Base-by-base conservation (phyloP, 169 alveolate species). In the Cryptosporidium felis region DNA sequence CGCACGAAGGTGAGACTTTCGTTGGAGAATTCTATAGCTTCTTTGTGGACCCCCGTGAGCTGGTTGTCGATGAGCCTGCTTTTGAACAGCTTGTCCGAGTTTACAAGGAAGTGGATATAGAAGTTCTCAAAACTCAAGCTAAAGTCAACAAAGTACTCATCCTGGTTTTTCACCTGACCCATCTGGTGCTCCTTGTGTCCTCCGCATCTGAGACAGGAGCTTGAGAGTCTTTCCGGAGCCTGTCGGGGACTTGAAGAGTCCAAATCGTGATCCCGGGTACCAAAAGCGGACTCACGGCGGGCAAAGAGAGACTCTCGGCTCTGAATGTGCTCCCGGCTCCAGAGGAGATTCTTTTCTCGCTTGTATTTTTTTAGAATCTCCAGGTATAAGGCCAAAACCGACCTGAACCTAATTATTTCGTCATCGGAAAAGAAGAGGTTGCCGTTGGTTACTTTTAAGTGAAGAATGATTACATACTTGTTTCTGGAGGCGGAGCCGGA, bases 1-100 rank as follows among this genome's bases (percentile, higher is more conserved):
- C 85, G 32, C 14, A 74, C 61, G 34, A 74, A n/a, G 14, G 85
- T 74, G 38, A 74, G 56, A 53, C 85, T 74, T 21, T 74, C 74
- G 56, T 41, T 56, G 1, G 85, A 74, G 61, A 38, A 74, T 34
- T 74, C 74, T 4, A 74, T n/a, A 18, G 85, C 46, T 23, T 74
- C 67, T 6, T 30, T 74, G 41, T 74, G 85, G 5, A 74, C 56
- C 2, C 56, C 66, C 42, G 56, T 12, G 18, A 74, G 1, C 16
- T 56, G 40, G 21, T 74, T 74, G 0, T 74, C 59, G 36, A 74
- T 53, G 14, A 53, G 36, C 26, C 46, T 49, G 41, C 21, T 56
- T 56, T 74, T 56, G 6, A 53, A 74, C 53, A 61, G 40, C 30
- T 74, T 49, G n/a, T 74, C 59, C 0, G 53, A 38, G 41, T 56